Conservation (phyloP, 805 yeast genomes). For the Cyberlindnera samutprakarnensis region DNA sequence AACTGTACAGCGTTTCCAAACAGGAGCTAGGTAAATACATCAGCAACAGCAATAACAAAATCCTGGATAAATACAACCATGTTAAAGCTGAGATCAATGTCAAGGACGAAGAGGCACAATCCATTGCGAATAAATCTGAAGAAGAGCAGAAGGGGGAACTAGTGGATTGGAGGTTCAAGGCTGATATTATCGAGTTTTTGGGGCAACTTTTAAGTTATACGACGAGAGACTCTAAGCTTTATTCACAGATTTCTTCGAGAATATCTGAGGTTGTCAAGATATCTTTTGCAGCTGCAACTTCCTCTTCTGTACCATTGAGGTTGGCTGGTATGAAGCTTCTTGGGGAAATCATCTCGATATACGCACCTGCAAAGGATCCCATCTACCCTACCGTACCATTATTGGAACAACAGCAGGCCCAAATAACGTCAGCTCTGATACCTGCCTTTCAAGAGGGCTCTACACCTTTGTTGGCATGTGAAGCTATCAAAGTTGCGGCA, state of each 20-base stretch:
- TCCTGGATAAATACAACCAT: constrained; percentile 29
- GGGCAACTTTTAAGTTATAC: constrained; percentile 36
- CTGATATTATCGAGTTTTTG: constrained; percentile 36
- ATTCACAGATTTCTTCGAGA: constrained; percentile 33
- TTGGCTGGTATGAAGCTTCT: constrained; percentile 60
- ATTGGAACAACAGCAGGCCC: constrained; percentile 91
- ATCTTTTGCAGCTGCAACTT: constrained; percentile 76
- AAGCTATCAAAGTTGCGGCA: constrained; percentile 73
- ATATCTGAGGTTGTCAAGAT: constrained; percentile 65
- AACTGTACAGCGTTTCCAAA: constrained; percentile 38
- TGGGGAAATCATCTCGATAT: constrained; percentile 51
- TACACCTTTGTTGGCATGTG: constrained; percentile 63
- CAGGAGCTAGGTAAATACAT: constrained; percentile 34
- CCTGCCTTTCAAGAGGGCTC: constrained; percentile 78
- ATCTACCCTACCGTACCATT: constrained; percentile 63
- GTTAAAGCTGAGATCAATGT: constrained; percentile 29
- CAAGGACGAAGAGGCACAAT: constrained; percentile 40
- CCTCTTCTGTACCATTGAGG: constrained; percentile 54
- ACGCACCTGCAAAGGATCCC: constrained; percentile 61
- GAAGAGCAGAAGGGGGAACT: constrained; percentile 36
- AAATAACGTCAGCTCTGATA: constrained; percentile 78
- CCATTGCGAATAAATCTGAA: constrained; percentile 26
- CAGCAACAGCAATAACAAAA: constrained; percentile 33
- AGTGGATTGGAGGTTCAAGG: constrained; percentile 49
- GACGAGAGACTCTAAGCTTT: constrained; percentile 28